Percentiles rank a stretch among this genome's conserved stretches.
phyloP scores from a whole-genome alignment of 371 early-diverging fungal genomes.

The Circinella minor region DNA sequence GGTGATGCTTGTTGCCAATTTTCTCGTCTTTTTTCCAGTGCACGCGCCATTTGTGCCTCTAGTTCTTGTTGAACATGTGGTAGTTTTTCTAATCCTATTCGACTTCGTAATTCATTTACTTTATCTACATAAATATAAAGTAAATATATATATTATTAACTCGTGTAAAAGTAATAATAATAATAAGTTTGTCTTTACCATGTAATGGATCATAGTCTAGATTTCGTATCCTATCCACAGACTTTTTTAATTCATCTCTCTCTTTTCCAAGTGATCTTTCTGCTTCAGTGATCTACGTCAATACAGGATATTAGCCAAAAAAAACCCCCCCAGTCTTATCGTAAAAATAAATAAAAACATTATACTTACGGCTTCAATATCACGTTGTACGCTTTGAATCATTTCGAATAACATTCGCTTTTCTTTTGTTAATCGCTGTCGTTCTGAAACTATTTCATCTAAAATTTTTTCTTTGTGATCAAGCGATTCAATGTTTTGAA shows the following conservation, averaged over 20 bases:
- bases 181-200: slow-evolving; percentile 24
- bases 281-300: slow-evolving; percentile 28
- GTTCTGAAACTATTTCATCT: slow-evolving; percentile 44
- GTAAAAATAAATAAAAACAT: neutral
- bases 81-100: slow-evolving; percentile 37
- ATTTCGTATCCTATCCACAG: slow-evolving; percentile 27
- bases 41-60: slow-evolving; percentile 47
- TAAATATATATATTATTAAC: neutral
- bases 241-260: slow-evolving; percentile 36
- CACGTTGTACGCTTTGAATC: slow-evolving; percentile 48
- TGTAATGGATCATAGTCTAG: slow-evolving; percentile 53
- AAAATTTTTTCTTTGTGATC: slow-evolving; percentile 39
- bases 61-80: slow-evolving; percentile 52
- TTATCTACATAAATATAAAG: slow-evolving; percentile 26
- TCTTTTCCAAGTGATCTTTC: slow-evolving; percentile 40
- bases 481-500: slow-evolving; percentile 39
- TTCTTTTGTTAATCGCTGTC: slow-evolving; percentile 43
- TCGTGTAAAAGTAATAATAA: neutral
- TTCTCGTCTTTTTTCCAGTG: slow-evolving; percentile 44
- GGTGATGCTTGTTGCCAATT: slow-evolving; percentile 44
- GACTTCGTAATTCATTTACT: slow-evolving; percentile 42
- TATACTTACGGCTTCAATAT: slow-evolving; percentile 39
- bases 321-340: neutral
- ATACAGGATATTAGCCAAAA: neutral
- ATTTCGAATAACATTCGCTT: slow-evolving; percentile 42